phyloP scores from a whole-genome alignment of 2,329 filamentous ascomycete species.

The Monilinia polystroma region DNA sequence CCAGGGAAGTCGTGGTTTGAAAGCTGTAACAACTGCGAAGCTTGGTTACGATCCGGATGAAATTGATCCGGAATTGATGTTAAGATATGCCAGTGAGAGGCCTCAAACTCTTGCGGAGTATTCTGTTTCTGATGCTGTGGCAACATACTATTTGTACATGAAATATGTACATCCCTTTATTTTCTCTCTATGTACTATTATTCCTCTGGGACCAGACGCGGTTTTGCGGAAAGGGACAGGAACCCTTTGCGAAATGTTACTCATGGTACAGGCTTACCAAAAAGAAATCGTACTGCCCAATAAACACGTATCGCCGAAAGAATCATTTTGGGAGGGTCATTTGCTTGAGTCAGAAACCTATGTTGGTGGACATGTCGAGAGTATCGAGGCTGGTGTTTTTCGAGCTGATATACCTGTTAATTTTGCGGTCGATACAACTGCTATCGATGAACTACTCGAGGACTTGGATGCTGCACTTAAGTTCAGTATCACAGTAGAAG shows the following conservation, averaged over 20 bases:
- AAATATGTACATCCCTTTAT: conserved; percentile 99
- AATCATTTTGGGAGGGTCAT: conserved; percentile 96
- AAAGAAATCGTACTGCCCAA: conserved; percentile 91
- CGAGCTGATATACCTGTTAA: conserved; percentile 92
- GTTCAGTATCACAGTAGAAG: conserved; percentile 83
- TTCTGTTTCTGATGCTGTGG: conserved; percentile 97
- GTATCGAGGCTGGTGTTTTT: conserved; percentile 97
- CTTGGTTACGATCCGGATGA: conserved; percentile 98
- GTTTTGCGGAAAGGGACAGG: conserved; percentile 93
- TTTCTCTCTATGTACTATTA: conserved; percentile 95
- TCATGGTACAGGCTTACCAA: conserved; percentile 97
- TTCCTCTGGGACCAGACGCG: conserved; percentile 90
- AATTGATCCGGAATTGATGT: conserved; percentile 96
- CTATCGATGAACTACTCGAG: conserved; percentile 81
- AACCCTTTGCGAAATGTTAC: conserved; percentile 97
- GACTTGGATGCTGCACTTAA: conserved; percentile 87
- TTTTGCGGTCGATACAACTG: conserved; percentile 83
- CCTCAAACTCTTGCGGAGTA: conserved; percentile 96
- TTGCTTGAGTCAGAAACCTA: conserved; percentile 96
- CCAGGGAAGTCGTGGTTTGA: conserved; percentile 93
- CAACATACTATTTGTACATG: conserved; percentile 99
- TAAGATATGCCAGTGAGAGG: conserved; percentile 81
- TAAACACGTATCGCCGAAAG: conserved; percentile 87
- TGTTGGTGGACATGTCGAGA: conserved; percentile 96
- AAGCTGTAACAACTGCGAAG: conserved; percentile 96